Conservation (phyloP, 129 eudicot species). For the Gnaphalium uliginosum region DNA sequence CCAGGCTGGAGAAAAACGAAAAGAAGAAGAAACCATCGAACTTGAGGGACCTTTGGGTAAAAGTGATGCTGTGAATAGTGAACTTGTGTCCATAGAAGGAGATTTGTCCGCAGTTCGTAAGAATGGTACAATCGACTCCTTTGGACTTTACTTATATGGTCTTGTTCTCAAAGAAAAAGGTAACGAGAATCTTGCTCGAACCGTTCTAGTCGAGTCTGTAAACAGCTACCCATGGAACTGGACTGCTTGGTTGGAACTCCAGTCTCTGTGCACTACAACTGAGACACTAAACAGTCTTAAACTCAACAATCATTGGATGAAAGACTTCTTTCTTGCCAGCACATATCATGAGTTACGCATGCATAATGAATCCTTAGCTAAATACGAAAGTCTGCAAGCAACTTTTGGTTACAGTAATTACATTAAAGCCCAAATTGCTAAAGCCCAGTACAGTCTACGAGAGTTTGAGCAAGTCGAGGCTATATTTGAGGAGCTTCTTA, state of each 20-base stretch:
- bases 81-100: conserved; percentile 75
- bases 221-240: conserved; percentile 97
- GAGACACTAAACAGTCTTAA: conserved; percentile 71
- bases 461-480: conserved; percentile 92
- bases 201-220: conserved; percentile 74
- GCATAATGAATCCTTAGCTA: conserved; percentile 76
- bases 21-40: conserved; percentile 94
- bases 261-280: conserved; percentile 70
- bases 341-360: conserved; percentile 77
- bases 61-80: conserved; percentile 70
- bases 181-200: conserved; percentile 55
- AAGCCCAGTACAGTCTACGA: conserved; percentile 79
- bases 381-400: conserved; percentile 68
- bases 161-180: conserved; percentile 68
- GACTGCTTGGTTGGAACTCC: conserved; percentile 88
- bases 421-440: conserved; percentile 90
- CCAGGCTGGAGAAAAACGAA: conserved; percentile 98
- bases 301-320: conserved; percentile 91
- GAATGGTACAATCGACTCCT: conserved; percentile 70
- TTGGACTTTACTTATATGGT: conserved; percentile 83
- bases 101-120: conserved; percentile 69
- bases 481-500: conserved; percentile 85
- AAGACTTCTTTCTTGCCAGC: conserved; percentile 90
- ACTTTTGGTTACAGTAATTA: conserved; percentile 73
- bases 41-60: conserved; percentile 93